Percentiles rank a stretch among this genome's conserved stretches.
Conservation (phyloP, 108 stramenopile genomes). For the Fragilaria crotonensis region DNA sequence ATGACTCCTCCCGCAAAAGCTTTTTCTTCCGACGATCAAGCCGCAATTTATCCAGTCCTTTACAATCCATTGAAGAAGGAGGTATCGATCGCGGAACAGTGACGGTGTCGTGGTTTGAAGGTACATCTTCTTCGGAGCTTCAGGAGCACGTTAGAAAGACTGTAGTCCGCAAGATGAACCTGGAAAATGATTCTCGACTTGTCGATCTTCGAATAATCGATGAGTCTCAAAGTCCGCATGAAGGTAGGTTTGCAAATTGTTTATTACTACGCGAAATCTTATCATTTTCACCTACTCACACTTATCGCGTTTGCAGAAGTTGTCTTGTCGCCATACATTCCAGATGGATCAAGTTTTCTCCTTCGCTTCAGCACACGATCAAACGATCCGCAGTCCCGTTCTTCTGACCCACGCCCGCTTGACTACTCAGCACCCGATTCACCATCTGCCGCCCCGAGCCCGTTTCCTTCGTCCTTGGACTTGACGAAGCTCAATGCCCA, state of each 20-base stretch:
- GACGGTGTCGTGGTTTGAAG: conserved; percentile 77
- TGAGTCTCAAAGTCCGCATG: conserved; percentile 50
- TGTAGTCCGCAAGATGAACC: conserved; percentile 44
- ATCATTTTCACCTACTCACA: too few relatives aligned
- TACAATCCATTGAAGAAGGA: not conserved
- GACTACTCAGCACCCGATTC: conserved; percentile 47
- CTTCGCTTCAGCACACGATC: conserved; percentile 46
- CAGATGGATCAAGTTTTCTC: conserved; percentile 61
- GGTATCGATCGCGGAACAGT: conserved; percentile 49
- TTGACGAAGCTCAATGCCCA: conserved; percentile 24
- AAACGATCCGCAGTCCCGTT: conserved; percentile 11
- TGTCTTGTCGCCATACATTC: conserved; percentile 71
- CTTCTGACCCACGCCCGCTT: not conserved
- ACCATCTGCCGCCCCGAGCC: conserved; percentile 78
- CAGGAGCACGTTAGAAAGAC: conserved; percentile 65
- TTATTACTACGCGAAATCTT: too few relatives aligned
- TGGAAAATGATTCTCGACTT: conserved; percentile 24
- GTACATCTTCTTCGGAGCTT: conserved; percentile 61
- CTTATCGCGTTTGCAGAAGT: conserved; percentile 53
- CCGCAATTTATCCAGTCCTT: not conserved
- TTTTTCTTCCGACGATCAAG: conserved; percentile 1
- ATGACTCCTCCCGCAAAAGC: too few relatives aligned
- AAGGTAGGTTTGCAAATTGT: conserved; percentile 66
- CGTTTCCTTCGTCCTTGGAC: conserved; percentile 26
- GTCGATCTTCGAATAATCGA: conserved; percentile 62